Percentiles rank a stretch among this genome's conserved stretches.
phyloP scores from a whole-genome alignment of 306 rosid species.

The Luffa acutangula region DNA sequence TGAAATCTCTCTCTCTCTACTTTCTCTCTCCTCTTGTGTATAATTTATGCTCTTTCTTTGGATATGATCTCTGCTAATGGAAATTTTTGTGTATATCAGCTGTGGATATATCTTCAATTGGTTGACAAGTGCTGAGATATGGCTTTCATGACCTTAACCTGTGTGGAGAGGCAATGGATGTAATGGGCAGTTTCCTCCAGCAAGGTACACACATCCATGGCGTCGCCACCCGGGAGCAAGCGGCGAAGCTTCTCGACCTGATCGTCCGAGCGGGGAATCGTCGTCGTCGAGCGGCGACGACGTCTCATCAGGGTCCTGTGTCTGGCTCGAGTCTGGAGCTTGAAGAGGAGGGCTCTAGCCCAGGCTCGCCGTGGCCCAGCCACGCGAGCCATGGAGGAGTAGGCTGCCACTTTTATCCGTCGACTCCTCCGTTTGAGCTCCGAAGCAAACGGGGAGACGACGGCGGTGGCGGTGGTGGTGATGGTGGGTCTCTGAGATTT shows the following conservation, averaged over 20 bases:
- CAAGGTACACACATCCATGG: constrained; percentile 22
- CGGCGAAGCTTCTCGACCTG: constrained; percentile 7
- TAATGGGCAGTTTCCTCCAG: constrained; percentile 37
- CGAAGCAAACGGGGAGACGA: not conserved
- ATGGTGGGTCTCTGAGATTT: not conserved
- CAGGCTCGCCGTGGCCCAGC: constrained; percentile 30
- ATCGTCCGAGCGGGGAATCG: not conserved
- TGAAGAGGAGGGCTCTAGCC: constrained; percentile 33
- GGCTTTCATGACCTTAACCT: constrained; percentile 33
- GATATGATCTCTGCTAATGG: not conserved
- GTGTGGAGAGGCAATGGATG: constrained; percentile 16
- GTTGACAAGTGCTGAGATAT: constrained; percentile 17
- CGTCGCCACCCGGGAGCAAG: constrained; percentile 23
- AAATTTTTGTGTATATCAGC: too few relatives aligned
- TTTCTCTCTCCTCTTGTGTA: not conserved
- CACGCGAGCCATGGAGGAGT: constrained; percentile 29
- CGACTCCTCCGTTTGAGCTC: constrained; percentile 9
- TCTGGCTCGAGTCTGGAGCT: constrained; percentile 1
- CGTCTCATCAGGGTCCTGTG: not conserved
- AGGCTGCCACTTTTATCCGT: constrained; percentile 27
- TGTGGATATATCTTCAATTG: not conserved
- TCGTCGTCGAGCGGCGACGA: not conserved
- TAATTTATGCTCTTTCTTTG: not conserved
- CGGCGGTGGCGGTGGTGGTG: not conserved
- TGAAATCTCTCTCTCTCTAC: not conserved